Base-by-base conservation (phyloP, 805 yeast genomes). In the Torulaspora indica region DNA sequence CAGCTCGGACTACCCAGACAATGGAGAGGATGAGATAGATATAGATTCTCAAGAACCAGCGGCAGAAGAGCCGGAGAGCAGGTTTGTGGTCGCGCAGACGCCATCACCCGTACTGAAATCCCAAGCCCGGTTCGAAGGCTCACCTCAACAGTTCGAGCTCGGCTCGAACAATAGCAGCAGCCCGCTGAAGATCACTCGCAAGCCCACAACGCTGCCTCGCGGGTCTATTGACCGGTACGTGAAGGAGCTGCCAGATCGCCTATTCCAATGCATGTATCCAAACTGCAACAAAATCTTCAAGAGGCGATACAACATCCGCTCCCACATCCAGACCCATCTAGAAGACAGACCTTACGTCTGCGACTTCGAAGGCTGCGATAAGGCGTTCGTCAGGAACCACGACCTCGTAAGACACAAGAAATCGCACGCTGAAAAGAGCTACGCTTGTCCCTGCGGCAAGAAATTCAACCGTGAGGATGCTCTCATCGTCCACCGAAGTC, bases 291-390 rank as follows among this genome's bases (percentile, higher is more conserved):
- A 93, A 66, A 69, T 75, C 43, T 91, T 93, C 66, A 80, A 89
- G 6, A 74, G 98, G 58, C 74, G 96, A 37, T 95, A 95, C 66
- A 93, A 93, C 58, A 87, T 88, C 9, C 72, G 98, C 49, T 87
- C 96, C 0, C 99, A 93, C 64, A 90, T 93, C 45, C 98, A 93
- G 63, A 93, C 98, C 0, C 99, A 93, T 71, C 68, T 93, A 39
- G 82, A 91, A 61, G 98, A 95, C 63, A 72, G 97, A 51, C 99
- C 99, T 1, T 91, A 87, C 66, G 70, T 75, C 0, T 93, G 99
- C 68, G 73, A 71, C 31, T 53, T 49, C 35, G 70, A 71, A 3
- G 72, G 73, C 34, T 93, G 99, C 65, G 75, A 78, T 3, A 86
- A 90, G 54, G 77, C 86, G 30, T 93, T 93, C 69, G 99, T 93